These are phyloP conservation scores for Olyra latifolia DNA, from an alignment of 176 grass and related monocot genomes.

Conservation along the genomic window DNA sequence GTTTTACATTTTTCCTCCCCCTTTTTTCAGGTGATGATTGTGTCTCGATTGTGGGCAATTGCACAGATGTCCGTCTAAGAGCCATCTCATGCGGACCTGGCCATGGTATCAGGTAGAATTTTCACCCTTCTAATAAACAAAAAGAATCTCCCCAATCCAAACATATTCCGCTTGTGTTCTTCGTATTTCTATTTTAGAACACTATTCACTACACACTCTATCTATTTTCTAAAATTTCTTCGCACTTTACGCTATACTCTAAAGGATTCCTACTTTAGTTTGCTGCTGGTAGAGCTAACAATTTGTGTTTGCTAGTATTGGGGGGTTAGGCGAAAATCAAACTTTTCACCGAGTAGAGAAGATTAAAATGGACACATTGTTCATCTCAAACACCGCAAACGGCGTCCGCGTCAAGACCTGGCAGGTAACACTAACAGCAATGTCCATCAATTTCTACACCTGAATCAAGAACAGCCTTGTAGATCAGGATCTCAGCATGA, in stretches of 20 bases:
- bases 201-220: no score
- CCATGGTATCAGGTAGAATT: slow-evolving; percentile 69
- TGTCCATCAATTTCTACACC: neutral
- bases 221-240: no score
- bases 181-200: no score
- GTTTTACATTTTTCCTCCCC: neutral
- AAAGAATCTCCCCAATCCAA: neutral
- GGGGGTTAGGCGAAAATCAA: slow-evolving; percentile 53
- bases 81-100: slow-evolving; percentile 71
- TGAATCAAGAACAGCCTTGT: neutral
- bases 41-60: slow-evolving; percentile 68
- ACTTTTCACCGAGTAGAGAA: slow-evolving; percentile 46
- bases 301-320: slow-evolving; percentile 42
- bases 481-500: neutral
- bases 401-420: slow-evolving; percentile 68
- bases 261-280: no score
- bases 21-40: slow-evolving; percentile 68
- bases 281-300: slow-evolving; percentile 5
- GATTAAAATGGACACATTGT: slow-evolving; percentile 53
- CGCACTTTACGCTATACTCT: no score
- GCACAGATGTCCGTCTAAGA: slow-evolving; percentile 54
- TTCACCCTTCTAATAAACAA: neutral
- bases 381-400: slow-evolving; percentile 63
- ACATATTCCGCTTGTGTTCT: neutral
- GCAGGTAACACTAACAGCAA: slow-evolving; percentile 40